Evolutionary conservation across 306 rosid species (phyloP).

Genomic region (Corylus heterophylla): DNA sequence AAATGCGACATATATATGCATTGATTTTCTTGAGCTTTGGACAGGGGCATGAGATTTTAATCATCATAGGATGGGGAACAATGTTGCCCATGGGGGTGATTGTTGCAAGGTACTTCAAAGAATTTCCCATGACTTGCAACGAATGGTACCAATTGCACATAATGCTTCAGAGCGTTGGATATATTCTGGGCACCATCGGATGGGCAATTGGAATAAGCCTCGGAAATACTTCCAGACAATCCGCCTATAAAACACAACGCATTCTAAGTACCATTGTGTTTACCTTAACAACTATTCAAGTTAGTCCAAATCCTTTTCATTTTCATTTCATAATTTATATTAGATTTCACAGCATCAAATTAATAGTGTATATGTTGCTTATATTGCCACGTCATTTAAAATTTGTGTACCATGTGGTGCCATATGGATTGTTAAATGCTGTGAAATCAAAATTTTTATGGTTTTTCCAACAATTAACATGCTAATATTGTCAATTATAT

Average conservation of each 20-base stretch:
- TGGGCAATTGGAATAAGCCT: conserved; percentile 44
- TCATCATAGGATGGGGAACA: conserved; percentile 60
- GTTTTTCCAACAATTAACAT: conserved; percentile 8
- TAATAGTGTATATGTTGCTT: too few species aligned
- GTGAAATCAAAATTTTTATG: too few species aligned
- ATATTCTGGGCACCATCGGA: conserved; percentile 48
- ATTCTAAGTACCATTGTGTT: conserved; percentile 43
- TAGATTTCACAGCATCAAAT: too few species aligned
- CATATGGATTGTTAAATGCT: too few species aligned
- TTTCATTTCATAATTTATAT: too few species aligned
- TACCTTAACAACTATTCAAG: conserved; percentile 47
- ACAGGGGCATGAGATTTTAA: conserved; percentile 40
- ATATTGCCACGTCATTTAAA: too few species aligned
- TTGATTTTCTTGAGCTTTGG: conserved; percentile 11
- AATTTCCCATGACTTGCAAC: conserved; percentile 33
- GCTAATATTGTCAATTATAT: background rate
- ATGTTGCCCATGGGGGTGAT: conserved; percentile 55
- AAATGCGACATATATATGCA: background rate
- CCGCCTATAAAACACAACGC: conserved; percentile 25
- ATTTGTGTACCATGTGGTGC: too few species aligned
- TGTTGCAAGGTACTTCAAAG: conserved; percentile 47
- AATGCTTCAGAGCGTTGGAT: conserved; percentile 47
- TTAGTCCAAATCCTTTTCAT: conserved; percentile 14
- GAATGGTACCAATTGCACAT: conserved; percentile 46
- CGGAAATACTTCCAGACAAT: conserved; percentile 28